phyloP scores from a whole-genome alignment of 257 asterid species.

The Voacanga thouarsii region DNA sequence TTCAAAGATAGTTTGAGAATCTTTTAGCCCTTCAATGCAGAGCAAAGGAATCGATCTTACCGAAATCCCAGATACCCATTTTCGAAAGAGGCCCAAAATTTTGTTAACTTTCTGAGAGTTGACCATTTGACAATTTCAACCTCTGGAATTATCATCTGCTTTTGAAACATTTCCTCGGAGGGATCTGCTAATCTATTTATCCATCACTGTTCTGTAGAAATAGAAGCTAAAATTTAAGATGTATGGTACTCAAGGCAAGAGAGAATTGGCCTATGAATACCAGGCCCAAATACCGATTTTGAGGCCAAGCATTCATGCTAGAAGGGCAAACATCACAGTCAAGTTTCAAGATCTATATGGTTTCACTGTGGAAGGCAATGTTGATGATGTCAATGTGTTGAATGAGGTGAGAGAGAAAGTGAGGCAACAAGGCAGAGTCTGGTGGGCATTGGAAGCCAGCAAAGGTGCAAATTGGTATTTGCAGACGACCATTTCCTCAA shows the following conservation, averaged over 20 bases:
- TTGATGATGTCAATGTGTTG: constrained; percentile 95
- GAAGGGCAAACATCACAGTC: constrained; percentile 89
- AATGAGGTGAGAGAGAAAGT: constrained; percentile 97
- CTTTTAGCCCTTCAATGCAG: neutral
- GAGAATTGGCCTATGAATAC: constrained; percentile 65
- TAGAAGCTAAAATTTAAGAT: constrained; percentile 30
- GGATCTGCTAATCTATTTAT: constrained; percentile 4
- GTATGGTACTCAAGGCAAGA: constrained; percentile 64
- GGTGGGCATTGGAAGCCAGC: constrained; percentile 93
- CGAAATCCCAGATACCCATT: constrained; percentile 14
- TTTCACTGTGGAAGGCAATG: constrained; percentile 93
- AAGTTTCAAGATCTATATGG: constrained; percentile 96
- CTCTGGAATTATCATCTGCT: neutral
- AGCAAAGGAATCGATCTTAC: neutral
- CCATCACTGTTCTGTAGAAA: constrained; percentile 1
- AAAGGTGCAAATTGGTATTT: constrained; percentile 92
- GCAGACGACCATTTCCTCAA: constrained; percentile 51
- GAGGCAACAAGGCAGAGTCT: constrained; percentile 82
- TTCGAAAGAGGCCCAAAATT: neutral
- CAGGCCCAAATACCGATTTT: constrained; percentile 58
- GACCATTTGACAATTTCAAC: constrained; percentile 18
- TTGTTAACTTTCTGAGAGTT: constrained; percentile 1
- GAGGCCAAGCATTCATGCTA: constrained; percentile 89
- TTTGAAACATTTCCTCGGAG: neutral
- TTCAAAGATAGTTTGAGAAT: constrained; percentile 5